These are phyloP conservation scores for Mortierella sp. DNA, from an alignment of 371 early-diverging fungal species.

Conservation along the genomic window DNA sequence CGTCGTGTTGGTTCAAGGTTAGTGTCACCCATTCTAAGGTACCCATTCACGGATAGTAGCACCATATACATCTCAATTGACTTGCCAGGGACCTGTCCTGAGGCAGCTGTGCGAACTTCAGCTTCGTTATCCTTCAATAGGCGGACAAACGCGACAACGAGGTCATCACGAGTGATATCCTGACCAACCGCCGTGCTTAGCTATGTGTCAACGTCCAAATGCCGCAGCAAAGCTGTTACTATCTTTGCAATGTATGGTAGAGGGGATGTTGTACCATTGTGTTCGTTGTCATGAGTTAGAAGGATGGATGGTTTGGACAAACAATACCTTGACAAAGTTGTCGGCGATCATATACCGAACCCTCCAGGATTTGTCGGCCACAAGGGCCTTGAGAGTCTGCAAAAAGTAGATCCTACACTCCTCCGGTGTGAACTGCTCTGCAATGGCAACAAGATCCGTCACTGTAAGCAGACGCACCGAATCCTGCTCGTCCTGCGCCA, in stretches of 20 bases:
- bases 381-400: conserved; percentile 78
- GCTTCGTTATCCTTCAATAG: conserved; percentile 95
- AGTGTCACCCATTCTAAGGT: no score
- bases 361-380: conserved; percentile 96
- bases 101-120: conserved; percentile 96
- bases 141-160: conserved; percentile 79
- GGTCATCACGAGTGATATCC: conserved; percentile 78
- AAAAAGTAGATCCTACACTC: conserved; percentile 81
- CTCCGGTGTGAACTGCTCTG: conserved; percentile 79
- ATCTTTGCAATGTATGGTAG: no score
- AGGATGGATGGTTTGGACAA: not conserved
- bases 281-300: no score
- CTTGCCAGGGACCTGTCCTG: conserved; percentile 86
- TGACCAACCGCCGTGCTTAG: conserved; percentile 85
- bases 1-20: not conserved
- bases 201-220: no score
- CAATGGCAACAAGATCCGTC: conserved; percentile 91
- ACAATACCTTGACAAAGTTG: conserved; percentile 87
- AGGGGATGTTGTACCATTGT: no score
- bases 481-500: conserved; percentile 94
- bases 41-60: no score
- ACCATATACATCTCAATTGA: not conserved
- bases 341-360: conserved; percentile 98
- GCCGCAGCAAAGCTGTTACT: no score
- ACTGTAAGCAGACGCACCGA: conserved; percentile 96